Evolutionary conservation across 768 basidiomycete genomes (phyloP).

Genomic region (Collybiopsis confluens): DNA sequence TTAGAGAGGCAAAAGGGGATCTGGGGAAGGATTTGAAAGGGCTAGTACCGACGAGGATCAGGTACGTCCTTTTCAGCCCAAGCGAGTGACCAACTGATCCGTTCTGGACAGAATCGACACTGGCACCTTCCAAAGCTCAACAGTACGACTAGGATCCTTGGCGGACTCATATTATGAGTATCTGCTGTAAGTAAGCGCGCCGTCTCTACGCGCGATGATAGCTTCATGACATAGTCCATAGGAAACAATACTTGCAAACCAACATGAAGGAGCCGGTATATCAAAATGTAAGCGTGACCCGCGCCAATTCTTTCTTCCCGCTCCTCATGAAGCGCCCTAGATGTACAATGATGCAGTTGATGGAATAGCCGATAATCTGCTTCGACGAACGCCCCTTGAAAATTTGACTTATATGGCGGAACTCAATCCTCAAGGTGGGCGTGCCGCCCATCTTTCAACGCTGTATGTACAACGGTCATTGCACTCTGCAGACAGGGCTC

Average conservation of each 20-base stretch:
- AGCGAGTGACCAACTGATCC: not conserved
- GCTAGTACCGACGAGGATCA: constrained; percentile 66
- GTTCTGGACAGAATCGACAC: constrained; percentile 13
- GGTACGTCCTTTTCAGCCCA: constrained; percentile 29
- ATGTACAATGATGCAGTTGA: constrained; percentile 74
- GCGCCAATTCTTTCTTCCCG: not conserved
- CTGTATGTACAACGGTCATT: not conserved
- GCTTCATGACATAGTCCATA: constrained; percentile 6
- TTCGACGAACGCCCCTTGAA: constrained; percentile 44
- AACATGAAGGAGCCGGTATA: constrained; percentile 2
- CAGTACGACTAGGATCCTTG: constrained; percentile 71
- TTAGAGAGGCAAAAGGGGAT: constrained; percentile 36
- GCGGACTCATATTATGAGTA: constrained; percentile 84
- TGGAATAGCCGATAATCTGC: constrained; percentile 58
- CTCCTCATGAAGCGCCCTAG: constrained; percentile 25
- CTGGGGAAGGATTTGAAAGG: constrained; percentile 38
- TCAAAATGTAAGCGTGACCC: not conserved
- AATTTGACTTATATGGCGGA: constrained; percentile 64
- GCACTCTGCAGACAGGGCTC: constrained; percentile 17
- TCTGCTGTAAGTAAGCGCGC: constrained; percentile 41
- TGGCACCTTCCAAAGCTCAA: constrained; percentile 32
- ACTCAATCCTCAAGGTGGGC: constrained; percentile 23
- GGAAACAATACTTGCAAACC: constrained; percentile 65
- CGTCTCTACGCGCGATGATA: not conserved
- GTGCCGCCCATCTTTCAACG: not conserved